Evolutionary conservation across 192 early-diverging fungal genomes (phyloP).

Genomic region (Mortierella antarctica): DNA sequence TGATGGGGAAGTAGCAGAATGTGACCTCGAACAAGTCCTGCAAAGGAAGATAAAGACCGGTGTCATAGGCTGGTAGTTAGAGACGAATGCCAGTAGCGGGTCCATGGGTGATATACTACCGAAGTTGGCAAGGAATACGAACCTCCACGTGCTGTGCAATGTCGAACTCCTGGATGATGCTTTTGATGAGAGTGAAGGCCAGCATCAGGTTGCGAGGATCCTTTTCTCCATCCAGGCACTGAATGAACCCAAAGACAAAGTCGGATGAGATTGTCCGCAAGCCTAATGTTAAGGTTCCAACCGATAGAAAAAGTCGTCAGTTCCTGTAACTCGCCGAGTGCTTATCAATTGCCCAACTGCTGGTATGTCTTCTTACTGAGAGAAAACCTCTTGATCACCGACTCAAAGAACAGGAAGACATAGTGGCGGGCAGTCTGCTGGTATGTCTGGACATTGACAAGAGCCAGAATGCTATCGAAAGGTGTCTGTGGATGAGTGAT

Average conservation of each 20-base stretch:
- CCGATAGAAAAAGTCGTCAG: background rate
- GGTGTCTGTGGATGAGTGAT: background rate
- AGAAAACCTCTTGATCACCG: slow-evolving; percentile 67
- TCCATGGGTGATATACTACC: background rate
- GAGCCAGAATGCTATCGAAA: slow-evolving; percentile 74
- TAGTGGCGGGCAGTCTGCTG: slow-evolving; percentile 85
- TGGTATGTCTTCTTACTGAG: slow-evolving; percentile 20
- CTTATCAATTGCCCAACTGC: background rate
- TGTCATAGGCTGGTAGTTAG: background rate
- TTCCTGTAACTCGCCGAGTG: background rate
- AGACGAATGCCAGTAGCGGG: background rate
- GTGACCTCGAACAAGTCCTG: slow-evolving; percentile 95
- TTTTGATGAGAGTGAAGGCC: slow-evolving; percentile 81
- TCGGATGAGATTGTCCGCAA: slow-evolving; percentile 73
- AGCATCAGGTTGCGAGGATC: slow-evolving; percentile 95
- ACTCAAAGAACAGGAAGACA: slow-evolving; percentile 79
- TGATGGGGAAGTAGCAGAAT: slow-evolving; percentile 99
- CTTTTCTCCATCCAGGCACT: slow-evolving; percentile 97
- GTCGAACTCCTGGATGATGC: slow-evolving; percentile 81
- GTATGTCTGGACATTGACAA: slow-evolving; percentile 92
- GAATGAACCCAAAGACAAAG: slow-evolving; percentile 87
- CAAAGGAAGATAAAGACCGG: background rate
- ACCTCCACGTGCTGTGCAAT: slow-evolving; percentile 82
- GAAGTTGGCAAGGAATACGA: background rate
- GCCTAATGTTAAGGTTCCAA: slow-evolving; percentile 52